Conservation (phyloP, 2,329 filamentous ascomycete species). For the Immersiporthe knoxdaviesiana region DNA sequence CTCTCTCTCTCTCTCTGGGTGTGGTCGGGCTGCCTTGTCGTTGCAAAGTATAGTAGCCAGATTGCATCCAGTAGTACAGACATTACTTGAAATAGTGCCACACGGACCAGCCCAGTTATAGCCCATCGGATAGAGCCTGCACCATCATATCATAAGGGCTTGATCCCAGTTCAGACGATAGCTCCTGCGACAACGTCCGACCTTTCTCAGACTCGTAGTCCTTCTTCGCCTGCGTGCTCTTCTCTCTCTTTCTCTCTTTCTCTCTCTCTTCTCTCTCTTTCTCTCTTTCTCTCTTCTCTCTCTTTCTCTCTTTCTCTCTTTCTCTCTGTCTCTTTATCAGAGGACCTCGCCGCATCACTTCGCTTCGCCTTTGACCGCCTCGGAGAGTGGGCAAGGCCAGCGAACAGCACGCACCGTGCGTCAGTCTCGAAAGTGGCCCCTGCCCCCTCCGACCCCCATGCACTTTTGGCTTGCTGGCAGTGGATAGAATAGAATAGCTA, state of each 20-base stretch:
- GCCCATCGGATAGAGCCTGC: background rate
- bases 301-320: too few relatives aligned
- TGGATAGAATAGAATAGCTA: background rate
- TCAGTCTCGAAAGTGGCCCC: conserved; percentile 16
- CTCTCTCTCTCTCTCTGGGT: too few relatives aligned
- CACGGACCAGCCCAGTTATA: conserved; percentile 11
- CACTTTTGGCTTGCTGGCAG: conserved; percentile 11
- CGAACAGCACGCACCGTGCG: conserved; percentile 22
- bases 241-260: too few relatives aligned
- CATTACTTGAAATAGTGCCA: background rate
- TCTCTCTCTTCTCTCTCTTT: too few relatives aligned
- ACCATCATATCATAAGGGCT: background rate
- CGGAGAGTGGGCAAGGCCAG: conserved; percentile 9
- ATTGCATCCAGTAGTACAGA: background rate
- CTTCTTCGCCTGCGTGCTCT: background rate
- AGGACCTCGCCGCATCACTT: conserved; percentile 7
- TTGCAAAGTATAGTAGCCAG: background rate
- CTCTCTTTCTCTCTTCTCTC: too few relatives aligned
- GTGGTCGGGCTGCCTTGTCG: background rate
- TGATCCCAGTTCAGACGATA: background rate
- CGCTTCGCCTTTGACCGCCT: conserved; percentile 17
- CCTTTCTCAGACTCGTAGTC: background rate
- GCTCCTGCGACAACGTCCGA: conserved; percentile 3
- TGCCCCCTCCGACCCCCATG: background rate
- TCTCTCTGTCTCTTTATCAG: background rate